Base-by-base conservation (phyloP, 2,329 filamentous ascomycete genomes). In the Diplodia mutila region DNA sequence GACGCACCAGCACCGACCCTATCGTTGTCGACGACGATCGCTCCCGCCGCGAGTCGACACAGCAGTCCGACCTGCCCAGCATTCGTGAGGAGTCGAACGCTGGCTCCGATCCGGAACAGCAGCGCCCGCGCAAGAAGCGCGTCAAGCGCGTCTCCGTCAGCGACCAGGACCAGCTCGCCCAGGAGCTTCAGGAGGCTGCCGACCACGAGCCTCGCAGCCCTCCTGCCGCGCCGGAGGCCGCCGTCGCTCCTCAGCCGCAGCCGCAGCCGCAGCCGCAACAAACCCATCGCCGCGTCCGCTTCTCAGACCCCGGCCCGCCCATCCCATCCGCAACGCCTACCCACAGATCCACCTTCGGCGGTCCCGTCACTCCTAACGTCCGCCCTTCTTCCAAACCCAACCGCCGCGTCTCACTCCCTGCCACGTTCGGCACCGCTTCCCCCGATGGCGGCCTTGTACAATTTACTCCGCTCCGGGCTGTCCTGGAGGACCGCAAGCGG, bases 391-490 rank as follows among this genome's bases (percentile, higher is more conserved):
- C 65, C 32, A 57, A 48, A 29, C 29, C 51, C 34, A 67, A 67
- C 14, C 57, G 66, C 14, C 66, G 64, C 39, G 23, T 49, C 25
- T 64, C 66, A 18, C 57, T 67, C 18, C 66, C 66, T 12, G 66
- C 66, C 8, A 64, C 57, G 4, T 52, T 67, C 25, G 66, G 59
- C 27, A 32, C 37, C 49, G 53, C 42, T 21, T 67, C 66, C n/a
- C 66, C 57, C 57, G 27, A 67, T 64, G 59, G 66, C 12, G 59
- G 66, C 2, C 25, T 55, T 4, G 69, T 78, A 37, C 78, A 80
- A 69, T 80, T 76, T 61, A 73, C 73, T 2, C 77, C 78, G 16
- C 74, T 79, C 49, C 71, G 70, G 25, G 74, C 74, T 8, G 74
- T 77, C 18, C 70, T 79, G 5, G 76, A 76, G 34, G 68, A 70